These are phyloP conservation scores for Penicillium turbatum DNA, from an alignment of 495 filamentous ascomycete genomes.

Conservation along the genomic window DNA sequence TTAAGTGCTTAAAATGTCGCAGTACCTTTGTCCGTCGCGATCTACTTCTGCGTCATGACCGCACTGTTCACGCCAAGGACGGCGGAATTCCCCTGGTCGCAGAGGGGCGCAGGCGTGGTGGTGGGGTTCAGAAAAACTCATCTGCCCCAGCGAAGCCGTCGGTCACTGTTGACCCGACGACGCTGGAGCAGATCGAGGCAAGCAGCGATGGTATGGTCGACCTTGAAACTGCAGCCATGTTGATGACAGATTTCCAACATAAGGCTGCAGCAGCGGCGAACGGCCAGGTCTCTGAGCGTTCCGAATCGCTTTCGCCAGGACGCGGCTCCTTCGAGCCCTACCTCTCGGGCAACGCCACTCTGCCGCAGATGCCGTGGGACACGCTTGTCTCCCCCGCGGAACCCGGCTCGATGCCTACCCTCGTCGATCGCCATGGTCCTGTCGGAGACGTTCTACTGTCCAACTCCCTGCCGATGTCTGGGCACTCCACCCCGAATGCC, in stretches of 20 bases:
- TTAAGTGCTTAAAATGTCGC: slow-evolving; percentile 96
- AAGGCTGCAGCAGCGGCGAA: slow-evolving; percentile 86
- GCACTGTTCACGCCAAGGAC: slow-evolving; percentile 98
- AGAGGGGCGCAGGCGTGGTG: slow-evolving; percentile 84
- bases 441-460: slow-evolving; percentile 59
- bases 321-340: slow-evolving; percentile 64
- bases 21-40: slow-evolving; percentile 98
- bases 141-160: slow-evolving; percentile 74
- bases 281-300: slow-evolving; percentile 65
- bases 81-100: slow-evolving; percentile 92
- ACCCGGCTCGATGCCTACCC: slow-evolving; percentile 57
- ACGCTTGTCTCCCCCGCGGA: slow-evolving; percentile 66
- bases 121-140: slow-evolving; percentile 55
- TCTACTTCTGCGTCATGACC: slow-evolving; percentile 91
- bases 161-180: slow-evolving; percentile 79
- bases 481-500: slow-evolving; percentile 72
- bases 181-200: slow-evolving; percentile 91
- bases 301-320: slow-evolving; percentile 68
- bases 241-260: slow-evolving; percentile 98
- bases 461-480: slow-evolving; percentile 64
- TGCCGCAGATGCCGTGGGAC: slow-evolving; percentile 91
- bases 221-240: slow-evolving; percentile 96
- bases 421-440: slow-evolving; percentile 61
- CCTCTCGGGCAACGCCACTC: slow-evolving; percentile 67
- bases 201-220: slow-evolving; percentile 94